Base-by-base conservation (phyloP, 177 flowering plant genomes). In the Vitis hybrid region DNA sequence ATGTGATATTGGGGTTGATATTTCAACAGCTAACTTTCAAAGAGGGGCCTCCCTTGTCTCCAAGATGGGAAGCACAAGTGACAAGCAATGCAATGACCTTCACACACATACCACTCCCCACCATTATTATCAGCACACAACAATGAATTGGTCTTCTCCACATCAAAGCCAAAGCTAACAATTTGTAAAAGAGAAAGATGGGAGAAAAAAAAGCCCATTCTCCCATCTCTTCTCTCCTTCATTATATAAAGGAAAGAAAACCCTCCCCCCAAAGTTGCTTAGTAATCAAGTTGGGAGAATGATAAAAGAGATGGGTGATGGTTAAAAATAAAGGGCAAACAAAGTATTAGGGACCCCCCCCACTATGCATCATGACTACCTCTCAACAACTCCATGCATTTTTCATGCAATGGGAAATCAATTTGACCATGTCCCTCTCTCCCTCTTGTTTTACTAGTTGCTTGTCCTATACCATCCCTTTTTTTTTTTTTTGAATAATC, bases 31-130 rank as follows among this genome's bases (percentile, higher is more conserved):
- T 75, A 71, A 67, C 76, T 83, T 77, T 80, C 62, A 75, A 71
- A 53, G 78, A 56, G 79, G 86, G 89, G 38, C 73, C 85, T 80
- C 68, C 71, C 17, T 69, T 82, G 89, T 86, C 85, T 68, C 85
- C 82, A 63, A 65, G 75, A 75, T 84, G 88, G 91, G 88, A 83
- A 77, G 72, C 88, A 86, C 74, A 64, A 60, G 75, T 88, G 88
- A 86, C 88, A 64, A 70, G 78, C 82, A 62, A 76, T 60, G 62
- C 82, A 84, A 82, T 83, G 84, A 81, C 80, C 77, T 73, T 81
- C 86, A 81, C 78, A 85, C 88, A 82, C 73, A 71, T 79, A 71
- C 49, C 81, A 82, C 72, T 71, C 61, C 69, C 77, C 76, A 56
- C 78, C 77, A 81, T 83, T 63, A 77, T 76, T 78, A 78, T 70